A percentile compares a stretch with the other conserved stretches of the same genome.
Evolutionary conservation across 2,329 filamentous ascomycete species (phyloP).

Genomic region (Neonectria faginata): DNA sequence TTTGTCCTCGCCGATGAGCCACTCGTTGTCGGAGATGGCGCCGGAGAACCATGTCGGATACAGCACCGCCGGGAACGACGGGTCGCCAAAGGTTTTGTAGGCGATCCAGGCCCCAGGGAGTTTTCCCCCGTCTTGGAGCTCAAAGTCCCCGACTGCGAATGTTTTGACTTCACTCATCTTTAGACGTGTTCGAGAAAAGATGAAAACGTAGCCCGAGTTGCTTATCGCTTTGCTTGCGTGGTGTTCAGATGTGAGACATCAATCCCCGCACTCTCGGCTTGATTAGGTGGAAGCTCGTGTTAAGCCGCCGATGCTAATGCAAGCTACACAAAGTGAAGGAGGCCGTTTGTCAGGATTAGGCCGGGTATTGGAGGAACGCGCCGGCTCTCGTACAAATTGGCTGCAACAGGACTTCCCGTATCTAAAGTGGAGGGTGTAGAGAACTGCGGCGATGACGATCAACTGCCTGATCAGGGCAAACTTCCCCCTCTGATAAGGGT

Average conservation of each 20-base stretch:
- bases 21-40: constrained; percentile 77
- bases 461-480: neutral
- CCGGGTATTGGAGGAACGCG: neutral
- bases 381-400: neutral
- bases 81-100: constrained; percentile 80
- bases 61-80: constrained; percentile 72
- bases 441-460: neutral
- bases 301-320: neutral
- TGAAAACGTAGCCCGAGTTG: too few relatives aligned
- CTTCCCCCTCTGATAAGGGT: neutral
- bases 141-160: constrained; percentile 73
- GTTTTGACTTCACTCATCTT: constrained; percentile 35
- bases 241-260: neutral
- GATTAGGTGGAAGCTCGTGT: neutral
- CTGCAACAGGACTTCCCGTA: neutral
- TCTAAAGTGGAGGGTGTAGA: neutral
- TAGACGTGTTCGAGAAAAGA: neutral
- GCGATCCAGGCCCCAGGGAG: constrained; percentile 76
- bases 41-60: constrained; percentile 80
- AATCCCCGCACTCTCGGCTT: neutral
- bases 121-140: constrained; percentile 71
- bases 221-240: neutral
- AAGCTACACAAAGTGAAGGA: neutral
- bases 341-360: neutral
- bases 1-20: constrained; percentile 76